Base-by-base conservation (phyloP, 1,284 basidiomycete genomes). In the Tylopilus sp. region DNA sequence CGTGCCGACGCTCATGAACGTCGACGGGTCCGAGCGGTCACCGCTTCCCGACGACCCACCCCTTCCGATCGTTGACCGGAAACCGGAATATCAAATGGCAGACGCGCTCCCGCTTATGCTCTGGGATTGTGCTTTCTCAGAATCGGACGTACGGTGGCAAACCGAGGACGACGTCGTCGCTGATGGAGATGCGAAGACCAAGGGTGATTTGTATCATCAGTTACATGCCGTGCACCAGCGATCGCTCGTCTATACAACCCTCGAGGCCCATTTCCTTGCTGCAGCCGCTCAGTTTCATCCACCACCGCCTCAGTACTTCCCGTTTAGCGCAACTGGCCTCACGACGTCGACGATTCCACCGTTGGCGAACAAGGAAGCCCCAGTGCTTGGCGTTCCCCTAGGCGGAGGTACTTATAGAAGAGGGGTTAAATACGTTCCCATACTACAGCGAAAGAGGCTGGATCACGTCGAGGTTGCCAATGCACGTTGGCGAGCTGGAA, bases 61-160 rank as follows among this genome's bases (percentile, higher is more conserved):
- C 16, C 82, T 87, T 18, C 80, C 86, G 52, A 75, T 89, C 18
- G 83, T 95, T 61, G 80, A 87, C 59, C 79, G 87, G 51, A 97
- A 97, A 79, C 98, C 97, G 0, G 89, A 90, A 63, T 99, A 98
- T 77, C 91, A 93, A 72, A 98, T 99, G 93, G 95, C 96, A 6
- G 91, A 96, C 66, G 93, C 90, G 2, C 84, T 98, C 0, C 97
- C 98, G 0, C 86, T 99, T 36, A 89, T 98, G 76, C 87, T 99
- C 4, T 98, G 96, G 93, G 92, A 96, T 56, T 97, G 96, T 75
- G 91, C 86, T 1, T 99, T 95, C 79, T 81, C 85, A 18, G 86
- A 87, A 9, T 81, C 81, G 18, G 90, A 91, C 53, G 82, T 95
- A 2, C 79, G 84, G 62, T 99, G 97, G 97, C 87, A 90, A 41